Base-by-base conservation (phyloP, 2,329 filamentous ascomycete species). In the Fusarium bulbicola region DNA sequence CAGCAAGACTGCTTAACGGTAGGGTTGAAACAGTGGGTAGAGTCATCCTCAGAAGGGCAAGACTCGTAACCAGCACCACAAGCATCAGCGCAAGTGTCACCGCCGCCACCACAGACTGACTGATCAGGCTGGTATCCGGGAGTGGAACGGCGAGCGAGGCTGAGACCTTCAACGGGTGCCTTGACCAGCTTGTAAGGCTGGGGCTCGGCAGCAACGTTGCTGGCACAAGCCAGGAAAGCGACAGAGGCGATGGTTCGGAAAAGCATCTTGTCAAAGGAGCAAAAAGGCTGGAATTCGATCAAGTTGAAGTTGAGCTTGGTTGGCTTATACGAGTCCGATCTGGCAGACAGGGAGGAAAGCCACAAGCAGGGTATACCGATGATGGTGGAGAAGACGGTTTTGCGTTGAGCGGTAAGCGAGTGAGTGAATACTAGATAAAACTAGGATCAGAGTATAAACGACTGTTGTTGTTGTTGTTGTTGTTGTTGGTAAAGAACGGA, bases 11-110 rank as follows among this genome's bases (percentile, higher is more conserved):
- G 86, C 66, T 84, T 83, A 36, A 80, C 82, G 21, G 74, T 70
- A 18, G 85, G 83, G 81, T 91, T 86, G 82, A 83, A 91, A 83
- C 90, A 92, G 83, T 91, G 89, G 54, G 87, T 83, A 62, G 84
- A 74, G 43, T 80, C 80, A 72, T 88, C 86, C 57, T 78, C 80
- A 30, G 87, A 87, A 36, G 84, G 73, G 81, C 88, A 90, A 70
- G 85, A 81, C 63, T 82, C 79, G 77, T 83, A 88, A 45, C 82
- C 84, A 46, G 83, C 70, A 54, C 88, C 88, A 79, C 88, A 90
- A 52, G 88, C 87, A 73, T 88, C 84, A 54, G 83, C 84, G 81
- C 88, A 91, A 43, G 86, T 88, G 60, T 80, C 77, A 68, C 87
- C 88, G 20, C 80, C 75, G 56, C 84, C 84, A 37, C 46, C 46